Evolutionary conservation across 129 eudicot genomes (phyloP), one percentile per base, ranked within the genome.

Genomic region (Helianthus tuberosus): DNA sequence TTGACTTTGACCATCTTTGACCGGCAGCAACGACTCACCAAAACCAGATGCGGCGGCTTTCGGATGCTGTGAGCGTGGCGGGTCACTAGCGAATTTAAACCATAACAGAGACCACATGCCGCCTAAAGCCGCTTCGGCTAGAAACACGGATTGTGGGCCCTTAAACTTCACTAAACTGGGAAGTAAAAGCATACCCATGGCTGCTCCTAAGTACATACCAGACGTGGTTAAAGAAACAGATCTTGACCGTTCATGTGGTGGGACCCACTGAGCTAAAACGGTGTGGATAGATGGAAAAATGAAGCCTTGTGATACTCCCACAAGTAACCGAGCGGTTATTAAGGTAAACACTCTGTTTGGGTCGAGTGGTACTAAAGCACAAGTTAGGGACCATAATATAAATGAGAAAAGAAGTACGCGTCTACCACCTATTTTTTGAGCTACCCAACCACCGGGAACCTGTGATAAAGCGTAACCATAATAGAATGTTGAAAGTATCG

Each of bases 181-280:
- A 60, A 94, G 86, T 63, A 90, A 48, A 65, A 94, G 91, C 88
- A 89, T 90, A 9, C 98, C 98, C 57, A 80, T 62, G 17, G 98
- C 98, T 62, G 98, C 98, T 50, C 98, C 98, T 44, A 94, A 74
- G 69, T 94, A 94, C 98, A 94, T 94, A 14, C 98, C 98, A 5
- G 96, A 90, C 6, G 98, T 94, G 6, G 98, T 94, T 20, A 90
- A 84, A 3, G 98, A 94, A 75, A 94, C 97, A 4, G 97, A 94
- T 69, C 98, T 86, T n/a, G 98, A 94, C 61, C 98, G 66, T 75
- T 94, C 98, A 63, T 94, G 97, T 12, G 96, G 97, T 3, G 98
- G 98, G 16, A 94, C 98, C 97, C 98, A 94, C 74, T 94, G 98
- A 17, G 97, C 98, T 53, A 94, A 73, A 62, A 94, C 96, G 3